Base-by-base conservation (phyloP, 208 protist species). In the Trypanosoma rangeli region DNA sequence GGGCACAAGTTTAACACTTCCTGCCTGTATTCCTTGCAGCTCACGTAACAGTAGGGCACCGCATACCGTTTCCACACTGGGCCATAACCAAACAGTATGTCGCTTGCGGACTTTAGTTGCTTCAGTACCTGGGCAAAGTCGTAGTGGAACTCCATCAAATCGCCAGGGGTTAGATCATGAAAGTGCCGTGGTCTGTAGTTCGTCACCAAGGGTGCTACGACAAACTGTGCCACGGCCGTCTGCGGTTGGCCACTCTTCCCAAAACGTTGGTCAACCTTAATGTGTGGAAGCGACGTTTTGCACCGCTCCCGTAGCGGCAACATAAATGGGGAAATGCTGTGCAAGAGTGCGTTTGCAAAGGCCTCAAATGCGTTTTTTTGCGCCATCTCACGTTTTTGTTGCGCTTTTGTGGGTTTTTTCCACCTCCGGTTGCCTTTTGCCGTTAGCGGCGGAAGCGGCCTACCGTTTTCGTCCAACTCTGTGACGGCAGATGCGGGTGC, bases 221-320 rank as follows among this genome's bases (percentile, higher is more conserved):
- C 79, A 69, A 95, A 95, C 71, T 95, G 87, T 48, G 87, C 83
- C 37, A 93, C 85, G 13, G 90, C 90, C 31, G 87, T 89, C 67
- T 95, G 87, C 18, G 90, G 90, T 57, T 92, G 85, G 1, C 90
- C 90, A 56, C 72, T 82, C 70, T 92, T 93, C 56, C 90, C 90
- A 69, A 93, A 95, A 29, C 90, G 87, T 68, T 95, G 90, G 63
- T 95, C 90, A 13, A 95, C 73, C 71, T 95, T 95, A 49, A 95
- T 82, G 74, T 95, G 90, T 13, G 90, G 90, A 28, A 95, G 80
- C 29, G 87, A 92, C 29, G 83, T 91, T 37, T 85, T 79, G 67
- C 83, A 91, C 33, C 64, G 68, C 59, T 77, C 83, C 20, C 90
- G 90, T 63, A 95, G 79, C 44, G 90, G 90, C 13, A 73, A 80